A percentile compares a stretch with the other conserved stretches of the same genome.
Evolutionary conservation across 1,284 basidiomycete species (phyloP).

Genomic region (Gomphus bonarii): DNA sequence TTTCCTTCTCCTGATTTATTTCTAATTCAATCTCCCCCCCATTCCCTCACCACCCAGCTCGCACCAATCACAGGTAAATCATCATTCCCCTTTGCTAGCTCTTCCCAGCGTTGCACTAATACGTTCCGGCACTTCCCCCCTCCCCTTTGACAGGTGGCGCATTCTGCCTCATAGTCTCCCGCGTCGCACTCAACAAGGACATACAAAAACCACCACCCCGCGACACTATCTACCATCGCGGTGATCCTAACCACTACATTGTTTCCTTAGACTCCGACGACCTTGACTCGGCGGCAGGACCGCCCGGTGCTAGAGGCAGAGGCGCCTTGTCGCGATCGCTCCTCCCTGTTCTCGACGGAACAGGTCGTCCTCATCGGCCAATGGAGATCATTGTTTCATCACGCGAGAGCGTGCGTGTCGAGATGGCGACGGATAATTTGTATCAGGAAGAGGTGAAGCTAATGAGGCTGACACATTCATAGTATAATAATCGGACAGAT

Average conservation of each 20-base stretch:
- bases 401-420: background rate
- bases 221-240: background rate
- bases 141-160: background rate
- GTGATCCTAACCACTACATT: background rate
- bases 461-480: background rate
- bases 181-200: background rate
- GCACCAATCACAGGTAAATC: conserved; percentile 1
- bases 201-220: background rate
- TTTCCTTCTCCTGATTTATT: no score
- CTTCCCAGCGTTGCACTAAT: background rate
- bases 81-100: background rate
- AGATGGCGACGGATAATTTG: background rate
- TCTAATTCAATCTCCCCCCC: background rate
- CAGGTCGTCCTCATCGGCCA: background rate
- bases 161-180: conserved; percentile 5
- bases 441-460: background rate
- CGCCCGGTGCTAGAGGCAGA: no score
- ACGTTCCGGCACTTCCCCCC: background rate
- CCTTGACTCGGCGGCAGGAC: no score
- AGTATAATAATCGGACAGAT: no score
- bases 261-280: no score
- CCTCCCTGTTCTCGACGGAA: background rate
- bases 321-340: background rate
- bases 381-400: background rate
- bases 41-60: background rate